A percentile compares a stretch with the other conserved stretches of the same genome.
phyloP scores from a whole-genome alignment of 352 stramenopile genomes.

The Pythium phragmiticola region DNA sequence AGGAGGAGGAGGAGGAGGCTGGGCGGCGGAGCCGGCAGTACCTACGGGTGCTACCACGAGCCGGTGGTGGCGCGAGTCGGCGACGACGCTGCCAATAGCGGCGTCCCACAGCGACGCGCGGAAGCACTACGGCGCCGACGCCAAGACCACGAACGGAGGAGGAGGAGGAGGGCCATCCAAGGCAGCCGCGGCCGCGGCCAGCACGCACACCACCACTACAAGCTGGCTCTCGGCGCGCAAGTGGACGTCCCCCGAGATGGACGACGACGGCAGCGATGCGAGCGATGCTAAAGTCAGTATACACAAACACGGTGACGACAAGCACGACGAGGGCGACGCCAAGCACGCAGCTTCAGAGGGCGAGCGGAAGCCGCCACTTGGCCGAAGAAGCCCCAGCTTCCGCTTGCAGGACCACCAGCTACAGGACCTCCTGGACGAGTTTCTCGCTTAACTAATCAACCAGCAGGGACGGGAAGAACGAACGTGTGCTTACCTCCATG shows the following conservation, averaged over 20 bases:
- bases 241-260: slow-evolving; percentile 38
- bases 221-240: slow-evolving; percentile 34
- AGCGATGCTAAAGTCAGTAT: background rate
- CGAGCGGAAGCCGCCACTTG: slow-evolving; percentile 1
- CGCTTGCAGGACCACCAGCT: slow-evolving; percentile 44
- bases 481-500: background rate
- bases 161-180: background rate
- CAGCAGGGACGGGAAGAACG: no score
- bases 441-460: slow-evolving; percentile 32
- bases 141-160: slow-evolving; percentile 5
- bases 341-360: slow-evolving; percentile 9
- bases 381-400: slow-evolving; percentile 6
- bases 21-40: background rate
- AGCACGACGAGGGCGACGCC: slow-evolving; percentile 13
- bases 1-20: background rate
- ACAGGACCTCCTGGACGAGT: slow-evolving; percentile 75
- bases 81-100: slow-evolving; percentile 9
- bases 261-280: slow-evolving; percentile 22
- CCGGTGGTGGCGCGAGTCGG: slow-evolving; percentile 24
- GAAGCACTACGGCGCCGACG: slow-evolving; percentile 26
- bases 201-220: background rate
- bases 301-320: slow-evolving; percentile 7
- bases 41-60: slow-evolving; percentile 10
- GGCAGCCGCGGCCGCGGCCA: no score
- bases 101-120: slow-evolving; percentile 16